These are phyloP conservation scores for Trichophyton mentagrophytes DNA, from an alignment of 2,329 filamentous ascomycete genomes.

Conservation along the genomic window DNA sequence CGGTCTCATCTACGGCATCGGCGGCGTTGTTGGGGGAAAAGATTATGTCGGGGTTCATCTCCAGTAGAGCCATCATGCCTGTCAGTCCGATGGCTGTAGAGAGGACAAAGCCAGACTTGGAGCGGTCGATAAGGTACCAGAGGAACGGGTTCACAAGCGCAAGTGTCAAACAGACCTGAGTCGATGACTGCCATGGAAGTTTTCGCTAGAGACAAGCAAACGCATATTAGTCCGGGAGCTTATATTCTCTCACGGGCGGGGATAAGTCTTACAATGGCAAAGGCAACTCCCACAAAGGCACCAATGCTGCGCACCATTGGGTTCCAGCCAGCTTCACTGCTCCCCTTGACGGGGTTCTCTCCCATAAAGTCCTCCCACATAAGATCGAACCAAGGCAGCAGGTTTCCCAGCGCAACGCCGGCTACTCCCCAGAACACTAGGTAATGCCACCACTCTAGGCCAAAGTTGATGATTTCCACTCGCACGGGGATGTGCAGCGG, in stretches of 20 bases:
- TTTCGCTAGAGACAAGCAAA: conserved; percentile 48
- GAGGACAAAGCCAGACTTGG: conserved; percentile 68
- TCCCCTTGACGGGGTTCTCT: conserved; percentile 18
- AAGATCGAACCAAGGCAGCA: conserved; percentile 73
- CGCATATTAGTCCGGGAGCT: not conserved
- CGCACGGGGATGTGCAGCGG: conserved; percentile 37
- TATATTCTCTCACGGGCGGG: not conserved
- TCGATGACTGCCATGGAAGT: conserved; percentile 82
- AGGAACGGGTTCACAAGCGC: conserved; percentile 83
- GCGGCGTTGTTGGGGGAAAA: conserved; percentile 47
- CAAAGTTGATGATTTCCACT: conserved; percentile 43
- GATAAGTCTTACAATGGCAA: conserved; percentile 59
- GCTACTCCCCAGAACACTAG: conserved; percentile 69
- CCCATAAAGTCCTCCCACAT: conserved; percentile 50
- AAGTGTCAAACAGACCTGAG: conserved; percentile 83
- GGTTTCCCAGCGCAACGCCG: conserved; percentile 62
- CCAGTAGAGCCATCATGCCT: conserved; percentile 61
- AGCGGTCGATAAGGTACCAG: conserved; percentile 93
- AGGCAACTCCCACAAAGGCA: conserved; percentile 60
- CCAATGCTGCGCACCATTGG: conserved; percentile 55
- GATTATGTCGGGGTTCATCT: conserved; percentile 65
- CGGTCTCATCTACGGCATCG: conserved; percentile 14
- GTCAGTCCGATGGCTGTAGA: conserved; percentile 59
- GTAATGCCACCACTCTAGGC: conserved; percentile 47
- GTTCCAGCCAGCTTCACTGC: conserved; percentile 47